A percentile compares a stretch with the other conserved stretches of the same genome.
Conservation (phyloP, 495 filamentous ascomycete genomes). For the Daldinia decipiens region DNA sequence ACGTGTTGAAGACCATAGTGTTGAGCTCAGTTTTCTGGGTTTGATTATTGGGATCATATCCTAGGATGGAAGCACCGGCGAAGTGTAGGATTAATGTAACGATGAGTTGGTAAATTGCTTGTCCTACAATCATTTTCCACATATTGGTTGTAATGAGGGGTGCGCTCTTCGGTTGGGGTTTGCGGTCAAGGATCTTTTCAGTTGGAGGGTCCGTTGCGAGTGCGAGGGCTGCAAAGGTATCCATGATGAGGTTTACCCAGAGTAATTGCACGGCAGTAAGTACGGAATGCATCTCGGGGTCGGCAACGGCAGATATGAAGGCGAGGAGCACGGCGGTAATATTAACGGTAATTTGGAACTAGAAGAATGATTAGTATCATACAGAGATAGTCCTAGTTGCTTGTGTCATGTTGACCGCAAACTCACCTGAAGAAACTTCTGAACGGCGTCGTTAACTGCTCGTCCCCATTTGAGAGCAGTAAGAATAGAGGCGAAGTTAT, state of each 20-base stretch:
- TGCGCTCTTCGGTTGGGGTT: slow-evolving; percentile 79
- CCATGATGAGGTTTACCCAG: slow-evolving; percentile 95
- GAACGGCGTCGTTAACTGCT: slow-evolving; percentile 87
- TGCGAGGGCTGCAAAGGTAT: slow-evolving; percentile 95
- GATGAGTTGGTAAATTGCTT: slow-evolving; percentile 83
- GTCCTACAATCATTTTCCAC: slow-evolving; percentile 96
- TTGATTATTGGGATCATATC: slow-evolving; percentile 56
- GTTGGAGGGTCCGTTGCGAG: slow-evolving; percentile 86
- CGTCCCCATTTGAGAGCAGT: slow-evolving; percentile 90
- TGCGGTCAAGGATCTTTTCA: slow-evolving; percentile 72
- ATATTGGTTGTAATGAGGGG: slow-evolving; percentile 81
- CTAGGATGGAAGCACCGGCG: slow-evolving; percentile 70
- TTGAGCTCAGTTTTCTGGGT: slow-evolving; percentile 58
- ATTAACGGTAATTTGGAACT: slow-evolving; percentile 94
- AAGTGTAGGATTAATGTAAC: slow-evolving; percentile 84
- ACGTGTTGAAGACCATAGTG: slow-evolving; percentile 89
- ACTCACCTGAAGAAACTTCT: slow-evolving; percentile 84
- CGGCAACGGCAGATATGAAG: slow-evolving; percentile 81
- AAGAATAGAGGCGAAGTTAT: slow-evolving; percentile 91
- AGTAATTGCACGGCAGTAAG: slow-evolving; percentile 87
- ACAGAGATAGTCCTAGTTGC: slow-evolving; percentile 12
- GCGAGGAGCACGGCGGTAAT: slow-evolving; percentile 88
- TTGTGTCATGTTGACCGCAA: background rate
- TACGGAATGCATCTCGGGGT: slow-evolving; percentile 71
- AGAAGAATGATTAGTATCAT: slow-evolving; percentile 24